Percentiles rank a stretch among this genome's conserved stretches.
Evolutionary conservation across 805 yeast species (phyloP).

Genomic region (Candida ulmi): DNA sequence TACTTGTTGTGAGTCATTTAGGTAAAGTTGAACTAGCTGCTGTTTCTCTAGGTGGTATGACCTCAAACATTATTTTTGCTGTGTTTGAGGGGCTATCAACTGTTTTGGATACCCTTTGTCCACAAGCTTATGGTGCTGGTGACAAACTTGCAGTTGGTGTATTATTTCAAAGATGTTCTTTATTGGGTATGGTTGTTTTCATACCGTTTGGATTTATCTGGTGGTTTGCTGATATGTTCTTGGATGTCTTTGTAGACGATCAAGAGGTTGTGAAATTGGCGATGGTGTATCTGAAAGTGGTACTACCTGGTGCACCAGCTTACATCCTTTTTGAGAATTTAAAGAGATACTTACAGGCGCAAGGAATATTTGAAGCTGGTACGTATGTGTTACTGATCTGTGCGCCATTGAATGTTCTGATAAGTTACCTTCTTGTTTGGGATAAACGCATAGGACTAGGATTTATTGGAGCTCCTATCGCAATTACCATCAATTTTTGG

Average conservation of each 20-base stretch:
- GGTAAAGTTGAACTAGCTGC: slow-evolving; percentile 81
- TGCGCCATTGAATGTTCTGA: slow-evolving; percentile 57
- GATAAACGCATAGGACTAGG: slow-evolving; percentile 58
- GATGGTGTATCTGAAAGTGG: slow-evolving; percentile 50
- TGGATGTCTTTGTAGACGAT: slow-evolving; percentile 44
- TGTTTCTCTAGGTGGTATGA: slow-evolving; percentile 78
- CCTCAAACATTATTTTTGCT: slow-evolving; percentile 75
- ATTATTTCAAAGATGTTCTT: slow-evolving; percentile 65
- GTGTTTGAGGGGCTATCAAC: slow-evolving; percentile 80
- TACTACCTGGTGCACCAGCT: slow-evolving; percentile 73
- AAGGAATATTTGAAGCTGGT: slow-evolving; percentile 81
- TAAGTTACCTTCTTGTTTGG: slow-evolving; percentile 66
- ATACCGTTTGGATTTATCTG: slow-evolving; percentile 50
- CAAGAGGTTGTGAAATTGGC: slow-evolving; percentile 48
- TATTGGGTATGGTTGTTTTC: slow-evolving; percentile 37
- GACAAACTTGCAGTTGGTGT: slow-evolving; percentile 63
- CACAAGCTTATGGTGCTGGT: slow-evolving; percentile 83
- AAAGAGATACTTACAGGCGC: slow-evolving; percentile 79
- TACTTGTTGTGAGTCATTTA: slow-evolving; percentile 70
- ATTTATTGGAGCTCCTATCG: slow-evolving; percentile 70
- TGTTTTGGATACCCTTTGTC: slow-evolving; percentile 74
- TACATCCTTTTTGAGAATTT: slow-evolving; percentile 73
- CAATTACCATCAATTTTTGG: slow-evolving; percentile 64
- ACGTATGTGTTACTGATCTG: slow-evolving; percentile 59
- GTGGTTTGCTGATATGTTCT: slow-evolving; percentile 49